Evolutionary conservation across 192 early-diverging fungal species (phyloP), one percentile per base, ranked within the genome.

Genomic region (Pilobolus umbonatus): DNA sequence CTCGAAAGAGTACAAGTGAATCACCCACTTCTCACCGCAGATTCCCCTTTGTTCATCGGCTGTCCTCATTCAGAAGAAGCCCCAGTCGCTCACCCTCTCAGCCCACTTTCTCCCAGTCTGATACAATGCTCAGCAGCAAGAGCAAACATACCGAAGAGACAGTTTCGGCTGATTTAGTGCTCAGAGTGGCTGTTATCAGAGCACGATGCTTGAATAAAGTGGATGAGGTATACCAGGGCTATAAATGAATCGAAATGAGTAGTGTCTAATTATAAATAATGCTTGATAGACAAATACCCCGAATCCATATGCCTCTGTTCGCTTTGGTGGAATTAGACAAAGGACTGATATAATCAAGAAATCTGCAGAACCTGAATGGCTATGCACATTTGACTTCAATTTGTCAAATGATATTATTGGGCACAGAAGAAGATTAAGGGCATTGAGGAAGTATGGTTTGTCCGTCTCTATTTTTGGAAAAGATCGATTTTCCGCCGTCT

Each of bases 401-500:
- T 62, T 85, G 25, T 56, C 39, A 5, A 35, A 32, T 30, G 56
- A 59, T 46, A 15, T 50, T 6, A 45, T 32, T n/a, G 47, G 34
- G 5, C 59, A 49, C 6, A 39, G 44, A 11, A 39, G 14, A 5
- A 17, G 55, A 42, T 32, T 73, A 47, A 51, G 69, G 28, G 55
- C 70, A 55, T 55, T 77, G 14, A 52, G 68, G 25, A 62, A 74
- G 12, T 38, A 67, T 8, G 55, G 67, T 21, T 56, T 82, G 39
- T 57, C 55, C 4, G 40, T 89, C 7, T 71, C 75, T 32, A 75
- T 86, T 15, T 88, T 80, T 75, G 82, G 88, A 60, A 87, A 88
- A 60, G 86, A 89, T 56, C 63, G 82, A 39, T 78, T 88, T 44
- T 53, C 64, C 21, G 79, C 77, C 7, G 81, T 83, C 53, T 89